Evolutionary conservation across 192 early-diverging fungal species (phyloP).

Genomic region (Backusella liffmaniae): DNA sequence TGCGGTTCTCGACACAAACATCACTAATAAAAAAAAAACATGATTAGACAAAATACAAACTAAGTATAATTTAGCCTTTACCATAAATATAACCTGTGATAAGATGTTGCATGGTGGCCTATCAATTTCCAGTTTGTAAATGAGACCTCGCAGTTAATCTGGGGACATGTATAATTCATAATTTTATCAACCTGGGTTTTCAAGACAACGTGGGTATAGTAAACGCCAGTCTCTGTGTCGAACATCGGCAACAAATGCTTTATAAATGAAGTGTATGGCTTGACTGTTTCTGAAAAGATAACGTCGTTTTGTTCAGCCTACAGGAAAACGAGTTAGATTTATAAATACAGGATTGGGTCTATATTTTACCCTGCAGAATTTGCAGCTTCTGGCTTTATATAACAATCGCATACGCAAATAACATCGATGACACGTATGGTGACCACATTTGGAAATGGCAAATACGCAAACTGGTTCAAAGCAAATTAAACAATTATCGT

Average conservation of each 20-base stretch:
- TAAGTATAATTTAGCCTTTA: not conserved
- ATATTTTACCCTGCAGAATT: not conserved
- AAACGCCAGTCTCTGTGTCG: not conserved
- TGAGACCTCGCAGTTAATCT: not conserved
- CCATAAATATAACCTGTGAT: not conserved
- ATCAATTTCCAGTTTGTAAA: not conserved
- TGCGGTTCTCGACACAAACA: not conserved
- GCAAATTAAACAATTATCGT: not conserved
- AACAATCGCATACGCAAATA: not conserved
- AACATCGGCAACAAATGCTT: not conserved
- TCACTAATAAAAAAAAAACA: not conserved
- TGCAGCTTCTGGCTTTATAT: not conserved
- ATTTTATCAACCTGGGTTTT: not conserved
- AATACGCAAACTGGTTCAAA: not conserved
- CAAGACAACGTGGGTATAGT: not conserved
- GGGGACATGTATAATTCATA: not conserved
- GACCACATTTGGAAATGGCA: not conserved
- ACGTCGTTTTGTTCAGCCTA: not conserved
- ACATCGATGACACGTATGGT: not conserved
- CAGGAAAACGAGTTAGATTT: not conserved
- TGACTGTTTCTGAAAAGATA: not conserved
- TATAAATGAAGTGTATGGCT: not conserved
- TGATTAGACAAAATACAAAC: not conserved
- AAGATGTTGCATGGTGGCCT: not conserved
- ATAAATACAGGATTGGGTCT: not conserved